Base-by-base conservation (phyloP, 1,284 basidiomycete genomes). In the Sanghuangporus sanghuang region DNA sequence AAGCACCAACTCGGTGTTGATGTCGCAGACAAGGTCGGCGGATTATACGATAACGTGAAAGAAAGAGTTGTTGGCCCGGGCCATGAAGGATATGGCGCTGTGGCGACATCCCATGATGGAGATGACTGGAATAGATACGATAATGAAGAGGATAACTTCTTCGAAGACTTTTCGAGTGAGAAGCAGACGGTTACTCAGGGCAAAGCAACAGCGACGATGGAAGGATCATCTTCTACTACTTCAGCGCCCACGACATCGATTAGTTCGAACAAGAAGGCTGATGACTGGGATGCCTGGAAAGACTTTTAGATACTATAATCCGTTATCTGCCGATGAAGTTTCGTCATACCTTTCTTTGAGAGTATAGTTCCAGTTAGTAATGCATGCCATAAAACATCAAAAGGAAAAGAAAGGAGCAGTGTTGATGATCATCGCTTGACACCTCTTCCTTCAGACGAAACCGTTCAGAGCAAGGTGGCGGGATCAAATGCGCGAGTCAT, bases 1-100 rank as follows among this genome's bases (percentile, higher is more conserved):
- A 88, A 85, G 75, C 72, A 78, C 48, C 85, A 88, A 70, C 78
- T 92, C 57, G 92, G 92, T 14, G 86, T 93, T 1, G 90, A 94
- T 72, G 90, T 93, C 16, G 91, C 83, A 38, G 85, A 83, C 69
- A 84, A 81, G 40, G 84, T 92, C 32, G 83, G 81, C 16, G 84
- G 82, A 2, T 36, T 63, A n/a, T 44, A 56, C 12, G 65, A 66
- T 54, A 66, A 40, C 9, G 65, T 66, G 50, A 66, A 57, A 39
- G 58, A 56, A 12, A 59, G 52, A 50, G 65, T 63, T 14, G 64
- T 21, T n/a, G 64, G 59, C 6, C 35, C 48, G 12, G 65, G 62
- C 12, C 36, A 63, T 44, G 65, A 66, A 46, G 65, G 65, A 8
- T 66, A 66, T 35, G 65, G 65, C 12, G 65, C 65, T 12, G 54